phyloP scores from a whole-genome alignment of 257 asterid genomes.

The Solanum pimpinellifolium region DNA sequence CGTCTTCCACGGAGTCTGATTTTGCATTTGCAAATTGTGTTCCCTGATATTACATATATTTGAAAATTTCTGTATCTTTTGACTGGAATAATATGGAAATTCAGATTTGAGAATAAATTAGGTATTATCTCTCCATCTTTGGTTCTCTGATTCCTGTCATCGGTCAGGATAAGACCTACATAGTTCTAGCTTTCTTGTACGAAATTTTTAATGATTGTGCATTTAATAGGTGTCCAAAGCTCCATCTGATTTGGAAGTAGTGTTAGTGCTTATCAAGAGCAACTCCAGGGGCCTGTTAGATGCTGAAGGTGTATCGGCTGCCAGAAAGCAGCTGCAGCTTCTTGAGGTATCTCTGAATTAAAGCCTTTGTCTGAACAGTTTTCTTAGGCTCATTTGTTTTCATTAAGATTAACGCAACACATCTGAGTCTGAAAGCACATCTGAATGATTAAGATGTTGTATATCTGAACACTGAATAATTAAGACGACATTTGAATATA shows the following conservation, averaged over 20 bases:
- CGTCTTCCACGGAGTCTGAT: not conserved
- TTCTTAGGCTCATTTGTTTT: not conserved
- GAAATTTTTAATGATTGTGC: not conserved
- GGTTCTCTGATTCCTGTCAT: not conserved
- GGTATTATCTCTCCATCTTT: not conserved
- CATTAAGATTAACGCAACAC: not conserved
- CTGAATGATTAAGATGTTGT: not conserved
- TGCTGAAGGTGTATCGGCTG: constrained; percentile 49
- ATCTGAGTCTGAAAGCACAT: not conserved
- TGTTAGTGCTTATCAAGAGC: constrained; percentile 76
- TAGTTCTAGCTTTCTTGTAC: not conserved
- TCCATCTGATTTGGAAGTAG: constrained; percentile 88
- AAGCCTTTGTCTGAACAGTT: not conserved
- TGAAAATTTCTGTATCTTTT: not conserved
- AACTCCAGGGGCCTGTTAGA: constrained; percentile 61
- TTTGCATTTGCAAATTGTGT: not conserved
- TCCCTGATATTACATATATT: not conserved
- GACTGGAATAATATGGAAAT: not conserved
- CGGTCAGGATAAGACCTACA: not conserved
- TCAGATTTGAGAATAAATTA: not conserved
- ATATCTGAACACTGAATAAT: not conserved
- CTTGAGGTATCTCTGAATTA: constrained; percentile 55
- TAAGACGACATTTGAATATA: not conserved
- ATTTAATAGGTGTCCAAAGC: constrained; percentile 60
- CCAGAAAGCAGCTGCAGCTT: constrained; percentile 71